These are phyloP conservation scores for Phyllosticta citriasiana DNA, from an alignment of 2,329 filamentous ascomycete species.

Conservation along the genomic window DNA sequence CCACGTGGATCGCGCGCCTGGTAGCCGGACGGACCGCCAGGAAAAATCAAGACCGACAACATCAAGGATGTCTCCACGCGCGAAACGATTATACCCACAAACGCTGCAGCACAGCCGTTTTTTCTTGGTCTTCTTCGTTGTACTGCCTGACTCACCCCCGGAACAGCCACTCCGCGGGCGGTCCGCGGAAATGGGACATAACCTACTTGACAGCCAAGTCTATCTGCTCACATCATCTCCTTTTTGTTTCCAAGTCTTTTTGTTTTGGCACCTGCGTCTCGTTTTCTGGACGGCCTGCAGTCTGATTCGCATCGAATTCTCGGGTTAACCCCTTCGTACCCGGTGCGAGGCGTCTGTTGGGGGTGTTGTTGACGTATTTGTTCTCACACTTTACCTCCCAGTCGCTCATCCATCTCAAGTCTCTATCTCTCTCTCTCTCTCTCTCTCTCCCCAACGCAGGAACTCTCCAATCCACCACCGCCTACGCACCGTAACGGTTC, in stretches of 20 bases:
- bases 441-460: background rate
- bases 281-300: background rate
- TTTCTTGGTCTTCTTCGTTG: background rate
- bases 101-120: background rate
- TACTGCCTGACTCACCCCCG: background rate
- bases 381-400: no score
- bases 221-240: background rate
- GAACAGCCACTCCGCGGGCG: background rate
- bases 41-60: background rate
- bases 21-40: background rate
- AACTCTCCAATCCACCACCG: background rate
- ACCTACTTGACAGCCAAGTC: background rate
- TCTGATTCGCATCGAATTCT: no score
- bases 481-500: background rate
- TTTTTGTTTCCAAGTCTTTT: no score
- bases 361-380: no score
- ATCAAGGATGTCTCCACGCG: background rate
- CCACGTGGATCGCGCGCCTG: background rate
- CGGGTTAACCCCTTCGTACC: no score
- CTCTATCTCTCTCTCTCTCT: no score
- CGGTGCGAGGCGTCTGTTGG: no score
- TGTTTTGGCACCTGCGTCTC: background rate
- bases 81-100: background rate
- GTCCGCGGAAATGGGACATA: background rate
- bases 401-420: no score